A percentile compares a stretch with the other conserved stretches of the same genome.
These are phyloP conservation scores for Spergularia marina DNA, from an alignment of 148 eudicot species.

Conservation along the genomic window DNA sequence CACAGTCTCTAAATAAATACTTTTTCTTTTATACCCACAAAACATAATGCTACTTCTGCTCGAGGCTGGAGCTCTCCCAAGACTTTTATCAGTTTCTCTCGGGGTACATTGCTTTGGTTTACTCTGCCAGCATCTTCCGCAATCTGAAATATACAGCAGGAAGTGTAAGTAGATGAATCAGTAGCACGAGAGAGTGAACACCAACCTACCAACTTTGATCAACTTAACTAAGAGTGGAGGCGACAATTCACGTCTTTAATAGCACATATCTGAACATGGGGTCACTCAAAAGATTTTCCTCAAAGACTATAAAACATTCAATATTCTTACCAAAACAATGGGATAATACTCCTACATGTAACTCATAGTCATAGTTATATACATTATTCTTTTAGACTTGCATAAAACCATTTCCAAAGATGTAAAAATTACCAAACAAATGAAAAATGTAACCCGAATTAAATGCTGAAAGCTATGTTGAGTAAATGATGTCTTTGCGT, in stretches of 20 bases:
- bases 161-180: slow-evolving; percentile 1
- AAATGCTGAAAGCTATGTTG: no score
- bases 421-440: no score
- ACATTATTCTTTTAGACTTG: no score
- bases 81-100: slow-evolving; percentile 68
- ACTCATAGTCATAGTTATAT: no score
- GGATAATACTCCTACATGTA: no score
- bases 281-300: neutral
- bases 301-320: neutral
- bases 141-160: slow-evolving; percentile 39
- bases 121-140: slow-evolving; percentile 60
- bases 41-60: slow-evolving; percentile 88
- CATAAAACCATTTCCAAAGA: no score
- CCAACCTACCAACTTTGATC: neutral
- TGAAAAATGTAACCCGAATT: no score
- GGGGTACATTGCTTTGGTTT: slow-evolving; percentile 39
- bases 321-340: neutral
- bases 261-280: neutral
- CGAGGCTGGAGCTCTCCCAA: slow-evolving; percentile 91
- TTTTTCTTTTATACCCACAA: slow-evolving; percentile 69
- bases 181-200: neutral
- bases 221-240: neutral
- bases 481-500: no score
- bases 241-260: neutral
- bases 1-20: neutral